Evolutionary conservation across 345 rosid genomes (phyloP).

Genomic region (Brassica incana): DNA sequence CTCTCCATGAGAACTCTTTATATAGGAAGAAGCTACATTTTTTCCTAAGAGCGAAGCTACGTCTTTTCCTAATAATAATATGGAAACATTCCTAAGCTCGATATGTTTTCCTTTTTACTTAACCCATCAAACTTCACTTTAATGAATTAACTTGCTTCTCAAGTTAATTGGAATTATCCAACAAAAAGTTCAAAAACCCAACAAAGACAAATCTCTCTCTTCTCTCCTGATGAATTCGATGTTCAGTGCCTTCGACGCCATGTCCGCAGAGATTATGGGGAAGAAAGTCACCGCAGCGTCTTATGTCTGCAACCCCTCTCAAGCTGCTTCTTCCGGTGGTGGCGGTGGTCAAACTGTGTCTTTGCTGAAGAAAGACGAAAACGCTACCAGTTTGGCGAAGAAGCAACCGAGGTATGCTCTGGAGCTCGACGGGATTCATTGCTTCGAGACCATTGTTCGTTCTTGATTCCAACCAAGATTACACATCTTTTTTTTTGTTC

Average conservation of each 20-base stretch:
- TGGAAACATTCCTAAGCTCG: no score
- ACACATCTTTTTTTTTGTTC: background rate
- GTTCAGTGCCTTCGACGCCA: constrained; percentile 67
- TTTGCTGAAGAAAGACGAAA: constrained; percentile 23
- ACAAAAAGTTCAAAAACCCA: background rate
- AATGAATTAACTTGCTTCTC: no score
- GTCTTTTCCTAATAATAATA: no score
- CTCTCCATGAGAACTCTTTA: no score
- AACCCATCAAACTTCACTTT: no score
- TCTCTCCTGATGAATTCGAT: constrained; percentile 64
- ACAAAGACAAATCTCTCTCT: background rate
- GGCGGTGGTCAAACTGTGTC: constrained; percentile 15
- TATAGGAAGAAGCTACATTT: no score
- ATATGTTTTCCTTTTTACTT: no score
- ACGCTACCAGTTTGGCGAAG: background rate
- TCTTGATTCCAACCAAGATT: constrained; percentile 32
- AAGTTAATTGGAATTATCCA: no score
- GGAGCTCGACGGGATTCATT: constrained; percentile 66
- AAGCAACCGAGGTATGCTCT: constrained; percentile 50
- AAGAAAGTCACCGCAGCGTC: constrained; percentile 39
- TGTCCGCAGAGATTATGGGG: constrained; percentile 64
- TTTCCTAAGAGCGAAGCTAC: no score
- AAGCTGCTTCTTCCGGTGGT: constrained; percentile 17
- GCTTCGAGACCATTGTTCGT: constrained; percentile 62
- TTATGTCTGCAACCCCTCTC: constrained; percentile 12